Conservation (phyloP, 192 early-diverging fungal genomes). For the Paraglomus brasilianum region DNA sequence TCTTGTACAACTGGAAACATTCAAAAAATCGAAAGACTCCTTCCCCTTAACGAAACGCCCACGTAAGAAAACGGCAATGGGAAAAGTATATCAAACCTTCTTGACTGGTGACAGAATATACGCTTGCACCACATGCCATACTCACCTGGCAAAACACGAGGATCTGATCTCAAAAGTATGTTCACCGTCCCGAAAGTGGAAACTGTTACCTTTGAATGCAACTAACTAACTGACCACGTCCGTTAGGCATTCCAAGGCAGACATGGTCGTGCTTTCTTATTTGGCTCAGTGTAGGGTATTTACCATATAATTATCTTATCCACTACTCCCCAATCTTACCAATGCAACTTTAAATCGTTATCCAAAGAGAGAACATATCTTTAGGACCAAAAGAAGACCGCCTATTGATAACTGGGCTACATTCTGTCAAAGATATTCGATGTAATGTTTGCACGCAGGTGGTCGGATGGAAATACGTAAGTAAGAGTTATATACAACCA, state of each 20-base stretch:
- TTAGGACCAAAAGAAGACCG: conserved; percentile 56
- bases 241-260: conserved; percentile 50
- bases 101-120: conserved; percentile 48
- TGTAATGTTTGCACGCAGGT: conserved; percentile 50
- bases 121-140: conserved; percentile 54
- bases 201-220: neutral
- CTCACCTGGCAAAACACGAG: conserved; percentile 53
- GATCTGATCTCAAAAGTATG: conserved; percentile 58
- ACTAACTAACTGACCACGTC: neutral
- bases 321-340: neutral
- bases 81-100: conserved; percentile 46
- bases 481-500: conserved; percentile 14
- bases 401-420: conserved; percentile 55
- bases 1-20: too few species aligned
- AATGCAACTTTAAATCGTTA: conserved; percentile 7
- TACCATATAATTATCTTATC: neutral
- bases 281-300: conserved; percentile 42
- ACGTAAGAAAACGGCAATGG: conserved; percentile 25
- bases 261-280: conserved; percentile 56
- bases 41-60: too few species aligned
- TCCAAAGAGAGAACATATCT: conserved; percentile 41
- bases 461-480: conserved; percentile 61
- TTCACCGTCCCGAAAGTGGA: conserved; percentile 30
- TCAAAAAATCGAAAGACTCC: too few species aligned
- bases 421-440: conserved; percentile 56